Evolutionary conservation across 768 basidiomycete species (phyloP), one percentile per base, ranked within the genome.

Genomic region (Kwoniella heveanensis): DNA sequence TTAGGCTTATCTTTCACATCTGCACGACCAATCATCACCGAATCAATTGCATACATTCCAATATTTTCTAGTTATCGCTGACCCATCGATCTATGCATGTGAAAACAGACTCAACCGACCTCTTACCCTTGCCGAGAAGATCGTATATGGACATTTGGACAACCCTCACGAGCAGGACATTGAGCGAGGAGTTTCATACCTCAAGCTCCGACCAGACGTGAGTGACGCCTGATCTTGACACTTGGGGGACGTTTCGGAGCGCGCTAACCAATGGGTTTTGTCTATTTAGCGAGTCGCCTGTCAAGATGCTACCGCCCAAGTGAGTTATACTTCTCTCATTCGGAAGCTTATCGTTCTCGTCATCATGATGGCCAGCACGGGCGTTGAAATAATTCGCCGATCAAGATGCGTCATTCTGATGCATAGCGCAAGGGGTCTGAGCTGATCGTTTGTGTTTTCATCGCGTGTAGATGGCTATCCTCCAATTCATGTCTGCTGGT

Each of bases 401-500:
- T 57, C 30, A 49, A 49, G 21, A 17, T 30, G 21, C 57, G 57
- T 57, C 57, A 50, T 58, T 49, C 19, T 50, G 47, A 32, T 58
- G 37, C 29, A 49, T 37, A 21, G 24, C 12, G 39, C 29, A 37
- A 44, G 39, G 39, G 39, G 15, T 44, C 19, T 44, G 9, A 8
- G 27, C 57, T 58, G 47, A 58, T 48, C 7, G 57, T 58, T 47
- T 58, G 57, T 58, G 57, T 53, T 48, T 49, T 49, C 15, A 24
- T 30, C 19, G 22, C 55, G 17, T 61, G 0, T 80, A 98, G 91
- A 99, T 99, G 96, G 96, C 96, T 21, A 86, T 99, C 60, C 86
- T 99, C 70, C 96, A 99, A 85, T 99, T 99, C 87, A 99, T 99
- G 96, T 97, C 96, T 55, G 93, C 96, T 19, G 95, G 95, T 68